These are phyloP conservation scores for Aspergillus diversus DNA, from an alignment of 495 filamentous ascomycete species.

Conservation along the genomic window DNA sequence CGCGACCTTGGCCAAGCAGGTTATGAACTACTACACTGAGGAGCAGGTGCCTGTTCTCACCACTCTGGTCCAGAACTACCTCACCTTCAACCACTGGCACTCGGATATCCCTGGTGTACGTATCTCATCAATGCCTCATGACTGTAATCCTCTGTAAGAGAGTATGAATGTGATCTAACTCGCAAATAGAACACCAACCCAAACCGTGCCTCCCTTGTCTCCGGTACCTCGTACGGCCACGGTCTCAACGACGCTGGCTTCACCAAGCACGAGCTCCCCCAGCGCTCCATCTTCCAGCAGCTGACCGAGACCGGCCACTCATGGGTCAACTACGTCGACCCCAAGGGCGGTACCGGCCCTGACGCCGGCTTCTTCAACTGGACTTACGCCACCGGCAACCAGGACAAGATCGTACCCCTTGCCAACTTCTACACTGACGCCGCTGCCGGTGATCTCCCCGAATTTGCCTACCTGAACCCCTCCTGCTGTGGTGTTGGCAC, in stretches of 20 bases:
- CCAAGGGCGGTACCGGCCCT: conserved; percentile 37
- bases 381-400: conserved; percentile 40
- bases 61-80: conserved; percentile 53
- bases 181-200: conserved; percentile 47
- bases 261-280: conserved; percentile 38
- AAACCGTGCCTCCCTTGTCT: conserved; percentile 50
- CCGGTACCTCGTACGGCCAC: conserved; percentile 52
- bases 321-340: conserved; percentile 58
- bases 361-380: conserved; percentile 47
- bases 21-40: conserved; percentile 56
- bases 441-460: conserved; percentile 41
- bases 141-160: neutral
- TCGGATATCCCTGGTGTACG: conserved; percentile 52
- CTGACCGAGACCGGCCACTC: conserved; percentile 44
- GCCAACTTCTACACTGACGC: conserved; percentile 44
- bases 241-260: conserved; percentile 51
- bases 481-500: conserved; percentile 51
- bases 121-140: neutral
- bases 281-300: conserved; percentile 53
- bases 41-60: conserved; percentile 52
- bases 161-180: conserved; percentile 18
- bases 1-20: conserved; percentile 43
- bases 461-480: conserved; percentile 56
- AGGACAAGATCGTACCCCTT: conserved; percentile 37
- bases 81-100: conserved; percentile 57